Evolutionary conservation across 169 alveolate species (phyloP).

Genomic region (Plasmodium relictum): DNA sequence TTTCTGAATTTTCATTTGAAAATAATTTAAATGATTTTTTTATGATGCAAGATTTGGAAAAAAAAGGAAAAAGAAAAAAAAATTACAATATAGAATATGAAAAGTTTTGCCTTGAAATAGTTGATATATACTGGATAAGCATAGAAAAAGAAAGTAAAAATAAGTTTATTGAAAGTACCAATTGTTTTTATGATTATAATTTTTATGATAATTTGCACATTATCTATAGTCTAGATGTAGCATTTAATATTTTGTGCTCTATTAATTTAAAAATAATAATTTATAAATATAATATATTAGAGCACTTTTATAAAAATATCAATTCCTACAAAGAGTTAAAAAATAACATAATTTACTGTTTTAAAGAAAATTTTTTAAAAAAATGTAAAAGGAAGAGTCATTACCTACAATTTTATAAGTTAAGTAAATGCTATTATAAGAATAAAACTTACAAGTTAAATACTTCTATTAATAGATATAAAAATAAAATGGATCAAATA

Average conservation of each 20-base stretch:
- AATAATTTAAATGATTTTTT: no score
- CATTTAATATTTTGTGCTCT: slow-evolving; percentile 45
- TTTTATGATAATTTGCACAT: slow-evolving; percentile 30
- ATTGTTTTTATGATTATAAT: slow-evolving; percentile 5
- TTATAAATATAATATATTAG: slow-evolving; percentile 68
- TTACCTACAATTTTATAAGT: not conserved
- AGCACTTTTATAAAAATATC: slow-evolving; percentile 40
- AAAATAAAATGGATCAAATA: not conserved
- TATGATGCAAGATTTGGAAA: no score
- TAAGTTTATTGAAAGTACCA: slow-evolving; percentile 3
- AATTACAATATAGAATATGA: slow-evolving; percentile 21
- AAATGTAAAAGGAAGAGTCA: slow-evolving; percentile 23
- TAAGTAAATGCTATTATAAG: not conserved
- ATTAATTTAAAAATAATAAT: slow-evolving; percentile 48
- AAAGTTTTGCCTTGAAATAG: slow-evolving; percentile 27
- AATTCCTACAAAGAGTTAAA: slow-evolving; percentile 8
- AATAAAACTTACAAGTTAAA: not conserved
- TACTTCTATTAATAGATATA: slow-evolving; percentile 26
- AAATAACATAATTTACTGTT: slow-evolving; percentile 17
- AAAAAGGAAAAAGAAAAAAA: not conserved
- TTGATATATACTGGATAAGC: slow-evolving; percentile 53
- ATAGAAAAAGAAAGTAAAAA: slow-evolving; percentile 51
- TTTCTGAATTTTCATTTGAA: no score
- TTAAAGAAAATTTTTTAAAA: slow-evolving; percentile 42
- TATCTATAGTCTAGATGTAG: slow-evolving; percentile 54